Base-by-base conservation (phyloP, 2,329 filamentous ascomycete species). In the Epichloe uncinata region DNA sequence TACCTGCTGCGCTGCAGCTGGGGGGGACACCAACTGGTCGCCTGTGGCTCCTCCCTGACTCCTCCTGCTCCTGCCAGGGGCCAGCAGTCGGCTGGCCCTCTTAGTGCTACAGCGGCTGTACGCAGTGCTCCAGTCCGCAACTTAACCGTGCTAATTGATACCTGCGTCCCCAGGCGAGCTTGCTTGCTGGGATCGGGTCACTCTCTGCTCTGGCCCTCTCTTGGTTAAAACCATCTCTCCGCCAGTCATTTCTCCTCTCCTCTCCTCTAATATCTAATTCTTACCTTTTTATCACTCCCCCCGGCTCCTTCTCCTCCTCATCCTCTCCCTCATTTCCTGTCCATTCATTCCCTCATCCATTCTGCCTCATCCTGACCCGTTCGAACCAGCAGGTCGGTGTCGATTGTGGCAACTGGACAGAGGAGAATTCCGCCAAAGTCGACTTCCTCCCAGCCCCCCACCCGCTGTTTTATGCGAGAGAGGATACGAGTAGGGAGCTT, bases 231-330 rank as follows among this genome's bases (percentile, higher is more conserved):
- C 64, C 64, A 48, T 49, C 47, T 75, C 69, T 73, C 69, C 70
- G 70, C 73, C 73, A 73, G 71, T 76, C 74, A 73, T 72, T 73
- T 72, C 72, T 69, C 69, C 65, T 70, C 72, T 69, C 69, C 65
- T 70, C 69, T 70, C 66, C 67, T 71, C 67, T 66, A 26, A 26
- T 26, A 69, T 73, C 70, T 69, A 74, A 68, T 69, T 75, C 72
- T 70, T 70, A 72, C 72, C 64, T 71, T 73, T 73, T 70, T 54
- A 55, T 57, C 50, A 46, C 52, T 51, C 53, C 51, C 51, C 37
- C 63, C 63, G 65, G 60, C 55, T 62, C 64, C 65, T 62, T 58
- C 63, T 63, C 63, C 62, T 62, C 60, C 62, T 60, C 59, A 65
- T 69, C 69, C 65, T 62, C 61, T 64, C 63, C 57, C 61, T 62